Evolutionary conservation across 306 rosid species (phyloP), one percentile per base, ranked within the genome.

Genomic region (Acacia acuminata): DNA sequence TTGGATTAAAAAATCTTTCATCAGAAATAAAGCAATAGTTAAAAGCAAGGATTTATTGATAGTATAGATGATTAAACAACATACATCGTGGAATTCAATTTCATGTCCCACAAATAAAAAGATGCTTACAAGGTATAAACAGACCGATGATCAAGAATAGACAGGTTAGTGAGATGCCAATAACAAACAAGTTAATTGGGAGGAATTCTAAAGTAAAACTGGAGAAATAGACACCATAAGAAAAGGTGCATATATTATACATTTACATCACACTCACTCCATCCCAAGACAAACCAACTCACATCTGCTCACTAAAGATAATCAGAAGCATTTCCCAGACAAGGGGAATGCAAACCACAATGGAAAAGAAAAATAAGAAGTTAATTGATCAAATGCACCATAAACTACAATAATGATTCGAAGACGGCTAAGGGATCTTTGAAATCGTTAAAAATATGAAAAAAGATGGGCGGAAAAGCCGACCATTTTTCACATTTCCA

Each of bases 401-500:
- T 77, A 53, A 77, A 70, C 76, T 67, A 77, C 43, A 42, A 74
- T 32, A 68, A 69, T 73, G 71, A 61, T 81, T 77, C 60, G 73
- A 56, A 77, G 27, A 17, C 72, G 50, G 69, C 48, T 82, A 34
- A 32, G 73, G 77, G 55, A 38, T 3, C 77, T 77, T 56, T 27
- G n/a, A 44, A 55, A 84, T 55, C 6, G 19, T 69, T 40, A 47
- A 63, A 40, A 81, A 53, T 51, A 44, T 36, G 32, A 53, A 75
- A 38, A 68, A 74, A 65, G 66, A 75, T 61, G 77, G 84, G 85
- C 72, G 51, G 74, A 83, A 69, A 61, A 20, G 24, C 67, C 80
- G 53, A 80, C 65, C 75, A 77, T 81, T 73, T 73, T 58, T 36
- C 56, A 61, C 45, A 77, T 77, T 83, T 83, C 83, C 85, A 83